Evolutionary conservation across 2,329 filamentous ascomycete species (phyloP).

Genomic region (Sordariomycetes sp.): DNA sequence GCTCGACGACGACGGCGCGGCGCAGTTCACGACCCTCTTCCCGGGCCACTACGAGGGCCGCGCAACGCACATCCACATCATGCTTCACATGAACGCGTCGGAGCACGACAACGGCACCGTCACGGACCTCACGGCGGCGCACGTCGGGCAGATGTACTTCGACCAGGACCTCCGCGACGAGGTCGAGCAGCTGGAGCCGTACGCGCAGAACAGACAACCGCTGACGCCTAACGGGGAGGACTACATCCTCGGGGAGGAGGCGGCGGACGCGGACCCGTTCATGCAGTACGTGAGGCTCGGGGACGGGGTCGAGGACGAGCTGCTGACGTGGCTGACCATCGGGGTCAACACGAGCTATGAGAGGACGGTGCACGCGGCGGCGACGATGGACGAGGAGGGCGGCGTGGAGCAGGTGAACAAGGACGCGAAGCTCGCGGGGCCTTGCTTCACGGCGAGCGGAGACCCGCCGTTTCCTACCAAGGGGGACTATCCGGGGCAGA

Average conservation of each 20-base stretch:
- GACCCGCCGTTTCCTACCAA: too few species aligned
- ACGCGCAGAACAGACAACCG: constrained; percentile 28
- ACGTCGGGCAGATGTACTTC: constrained; percentile 53
- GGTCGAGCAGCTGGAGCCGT: constrained; percentile 35
- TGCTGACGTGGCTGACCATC: constrained; percentile 42
- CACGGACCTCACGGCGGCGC: constrained; percentile 34
- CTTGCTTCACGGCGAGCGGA: too few species aligned
- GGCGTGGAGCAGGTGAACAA: constrained; percentile 20
- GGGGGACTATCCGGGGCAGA: too few species aligned
- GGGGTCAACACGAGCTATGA: constrained; percentile 28
- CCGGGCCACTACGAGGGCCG: constrained; percentile 31
- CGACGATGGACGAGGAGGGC: constrained; percentile 18
- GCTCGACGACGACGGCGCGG: constrained; percentile 27
- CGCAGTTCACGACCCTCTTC: constrained; percentile 28
- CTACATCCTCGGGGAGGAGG: constrained; percentile 32
- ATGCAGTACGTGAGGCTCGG: constrained; percentile 47
- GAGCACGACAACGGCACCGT: constrained; percentile 39
- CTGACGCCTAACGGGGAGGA: constrained; percentile 40
- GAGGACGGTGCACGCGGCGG: constrained; percentile 16
- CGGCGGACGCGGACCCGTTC: constrained; percentile 42
- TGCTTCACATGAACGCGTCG: constrained; percentile 19
- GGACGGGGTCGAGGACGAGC: constrained; percentile 35
- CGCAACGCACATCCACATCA: constrained; percentile 28
- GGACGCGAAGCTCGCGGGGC: neutral
- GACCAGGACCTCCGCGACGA: constrained; percentile 40